phyloP scores from a whole-genome alignment of 192 early-diverging fungal genomes.

The Backusella circina region DNA sequence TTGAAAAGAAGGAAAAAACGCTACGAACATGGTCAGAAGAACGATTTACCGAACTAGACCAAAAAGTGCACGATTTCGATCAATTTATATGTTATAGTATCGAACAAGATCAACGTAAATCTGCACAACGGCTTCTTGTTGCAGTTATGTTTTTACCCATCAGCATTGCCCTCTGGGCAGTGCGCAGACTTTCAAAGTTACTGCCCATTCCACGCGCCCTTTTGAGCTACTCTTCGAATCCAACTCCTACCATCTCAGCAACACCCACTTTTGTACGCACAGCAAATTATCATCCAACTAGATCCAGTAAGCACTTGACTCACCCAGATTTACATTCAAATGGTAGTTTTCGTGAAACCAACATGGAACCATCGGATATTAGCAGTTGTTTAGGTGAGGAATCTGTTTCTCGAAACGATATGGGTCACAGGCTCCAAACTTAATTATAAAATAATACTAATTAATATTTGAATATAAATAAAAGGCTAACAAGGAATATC shows the following conservation, averaged over 20 bases:
- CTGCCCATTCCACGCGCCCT: constrained; percentile 25
- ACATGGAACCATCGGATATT: not conserved
- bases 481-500: not conserved
- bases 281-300: not conserved
- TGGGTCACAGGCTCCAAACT: not conserved
- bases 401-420: not conserved
- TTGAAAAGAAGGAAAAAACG: constrained; percentile 51
- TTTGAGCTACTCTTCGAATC: not conserved
- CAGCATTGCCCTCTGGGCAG: constrained; percentile 41
- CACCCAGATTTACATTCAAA: constrained; percentile 1
- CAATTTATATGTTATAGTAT: constrained; percentile 43
- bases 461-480: not conserved
- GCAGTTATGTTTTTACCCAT: constrained; percentile 50
- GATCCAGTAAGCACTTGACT: constrained; percentile 2
- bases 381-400: not conserved
- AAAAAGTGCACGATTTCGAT: constrained; percentile 56
- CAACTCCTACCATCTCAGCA: not conserved
- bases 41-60: constrained; percentile 46
- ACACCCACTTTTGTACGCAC: not conserved
- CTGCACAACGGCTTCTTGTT: constrained; percentile 26
- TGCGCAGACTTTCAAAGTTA: constrained; percentile 16
- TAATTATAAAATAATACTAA: not conserved
- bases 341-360: not conserved
- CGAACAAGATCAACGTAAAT: constrained; percentile 48
- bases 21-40: constrained; percentile 52